phyloP scores from a whole-genome alignment of 495 filamentous ascomycete genomes.

The Penicillium arizonense region DNA sequence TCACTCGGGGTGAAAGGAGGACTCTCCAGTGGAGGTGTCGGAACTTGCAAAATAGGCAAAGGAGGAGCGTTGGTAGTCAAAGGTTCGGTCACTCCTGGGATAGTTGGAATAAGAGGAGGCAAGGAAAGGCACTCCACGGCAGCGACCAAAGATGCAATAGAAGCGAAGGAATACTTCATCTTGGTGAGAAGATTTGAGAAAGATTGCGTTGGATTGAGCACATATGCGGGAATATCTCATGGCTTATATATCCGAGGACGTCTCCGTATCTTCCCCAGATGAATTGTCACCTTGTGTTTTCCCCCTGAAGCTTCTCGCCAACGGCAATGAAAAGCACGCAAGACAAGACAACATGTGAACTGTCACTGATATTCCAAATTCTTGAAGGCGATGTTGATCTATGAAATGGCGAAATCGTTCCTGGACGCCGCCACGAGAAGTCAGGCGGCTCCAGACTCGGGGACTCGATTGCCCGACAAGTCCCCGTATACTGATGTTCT shows the following conservation, averaged over 20 bases:
- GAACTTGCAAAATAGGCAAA: conserved; percentile 57
- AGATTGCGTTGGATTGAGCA: conserved; percentile 14
- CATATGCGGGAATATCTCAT: conserved; percentile 26
- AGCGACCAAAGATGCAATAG: conserved; percentile 15
- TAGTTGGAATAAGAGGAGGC: conserved; percentile 56
- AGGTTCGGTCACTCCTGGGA: conserved; percentile 57
- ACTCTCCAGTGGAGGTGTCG: conserved; percentile 54
- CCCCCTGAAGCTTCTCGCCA: conserved; percentile 3
- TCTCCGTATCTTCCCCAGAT: not conserved
- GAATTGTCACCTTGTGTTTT: not conserved
- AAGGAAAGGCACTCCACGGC: conserved; percentile 33
- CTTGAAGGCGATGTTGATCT: conserved; percentile 13
- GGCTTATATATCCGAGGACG: conserved; percentile 19
- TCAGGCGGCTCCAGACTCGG: not conserved
- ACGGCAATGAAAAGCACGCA: conserved; percentile 14
- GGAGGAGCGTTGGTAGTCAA: conserved; percentile 49
- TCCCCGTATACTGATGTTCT: not conserved
- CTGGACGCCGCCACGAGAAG: not conserved
- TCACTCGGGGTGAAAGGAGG: conserved; percentile 52
- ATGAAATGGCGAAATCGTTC: conserved; percentile 12
- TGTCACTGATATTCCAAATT: conserved; percentile 5
- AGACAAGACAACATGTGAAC: not conserved
- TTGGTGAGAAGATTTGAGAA: conserved; percentile 6
- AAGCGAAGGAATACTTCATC: conserved; percentile 25
- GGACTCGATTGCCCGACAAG: not conserved